Percentiles rank a stretch among this genome's conserved stretches.
Evolutionary conservation across 2,329 filamentous ascomycete genomes (phyloP).

Genomic region (Stagonosporopsis rhizophila): DNA sequence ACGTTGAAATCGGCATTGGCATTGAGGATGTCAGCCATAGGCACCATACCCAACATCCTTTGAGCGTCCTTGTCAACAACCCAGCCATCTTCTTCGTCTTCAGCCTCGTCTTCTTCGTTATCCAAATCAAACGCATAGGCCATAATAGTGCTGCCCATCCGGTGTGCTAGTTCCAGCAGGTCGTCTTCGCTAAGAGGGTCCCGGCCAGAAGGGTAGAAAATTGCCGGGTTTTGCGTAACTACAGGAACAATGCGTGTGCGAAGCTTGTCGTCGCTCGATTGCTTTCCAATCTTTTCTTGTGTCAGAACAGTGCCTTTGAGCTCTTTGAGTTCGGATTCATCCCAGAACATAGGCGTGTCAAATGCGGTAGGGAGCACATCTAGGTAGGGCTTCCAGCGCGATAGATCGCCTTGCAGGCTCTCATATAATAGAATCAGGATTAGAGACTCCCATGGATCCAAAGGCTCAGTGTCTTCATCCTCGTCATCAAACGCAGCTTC

Average conservation of each 20-base stretch:
- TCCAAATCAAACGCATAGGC: constrained; percentile 35
- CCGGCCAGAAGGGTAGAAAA: constrained; percentile 21
- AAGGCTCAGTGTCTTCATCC: constrained; percentile 23
- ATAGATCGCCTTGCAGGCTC: constrained; percentile 27
- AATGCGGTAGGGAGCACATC: constrained; percentile 29
- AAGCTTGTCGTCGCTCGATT: constrained; percentile 29
- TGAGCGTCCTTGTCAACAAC: constrained; percentile 32
- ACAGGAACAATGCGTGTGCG: constrained; percentile 24
- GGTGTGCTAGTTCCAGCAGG: constrained; percentile 30
- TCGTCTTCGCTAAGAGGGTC: constrained; percentile 14
- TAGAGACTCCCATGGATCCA: constrained; percentile 32
- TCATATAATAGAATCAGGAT: constrained; percentile 35
- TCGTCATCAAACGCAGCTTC: constrained; percentile 21
- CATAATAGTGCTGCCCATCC: constrained; percentile 35
- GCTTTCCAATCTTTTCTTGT: constrained; percentile 30
- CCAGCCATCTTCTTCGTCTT: constrained; percentile 36
- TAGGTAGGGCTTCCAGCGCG: constrained; percentile 34
- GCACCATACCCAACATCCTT: constrained; percentile 34
- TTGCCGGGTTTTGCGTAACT: constrained; percentile 13
- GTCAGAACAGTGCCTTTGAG: constrained; percentile 30
- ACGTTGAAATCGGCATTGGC: constrained; percentile 37
- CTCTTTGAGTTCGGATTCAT: constrained; percentile 27
- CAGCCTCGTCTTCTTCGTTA: constrained; percentile 23
- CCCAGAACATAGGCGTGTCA: constrained; percentile 36
- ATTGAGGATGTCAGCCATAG: constrained; percentile 36